Evolutionary conservation across 1,284 basidiomycete species (phyloP).

Genomic region (Porphyrellus sp.): DNA sequence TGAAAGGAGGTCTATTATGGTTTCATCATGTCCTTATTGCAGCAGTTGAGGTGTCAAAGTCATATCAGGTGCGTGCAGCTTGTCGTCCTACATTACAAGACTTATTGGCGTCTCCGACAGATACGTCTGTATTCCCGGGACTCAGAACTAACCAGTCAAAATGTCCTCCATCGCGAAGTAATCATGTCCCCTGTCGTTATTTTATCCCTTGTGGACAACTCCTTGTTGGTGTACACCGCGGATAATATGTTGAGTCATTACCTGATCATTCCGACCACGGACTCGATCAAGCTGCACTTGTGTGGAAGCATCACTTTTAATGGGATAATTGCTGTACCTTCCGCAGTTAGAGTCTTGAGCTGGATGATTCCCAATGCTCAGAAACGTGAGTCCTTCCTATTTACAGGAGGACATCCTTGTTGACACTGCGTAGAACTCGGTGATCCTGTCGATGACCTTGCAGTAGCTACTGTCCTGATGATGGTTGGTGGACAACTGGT

Average conservation of each 20-base stretch:
- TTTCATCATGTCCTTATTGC: constrained; percentile 95
- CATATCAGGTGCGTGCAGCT: constrained; percentile 62
- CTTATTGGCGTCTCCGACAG: constrained; percentile 31
- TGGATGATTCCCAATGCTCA: constrained; percentile 96
- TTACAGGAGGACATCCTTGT: constrained; percentile 2
- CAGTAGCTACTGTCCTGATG: constrained; percentile 94
- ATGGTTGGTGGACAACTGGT: constrained; percentile 93
- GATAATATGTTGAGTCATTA: constrained; percentile 96
- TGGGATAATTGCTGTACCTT: constrained; percentile 86
- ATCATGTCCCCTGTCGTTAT: constrained; percentile 78
- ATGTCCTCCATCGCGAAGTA: constrained; percentile 82
- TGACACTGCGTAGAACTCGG: constrained; percentile 66
- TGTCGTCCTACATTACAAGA: not conserved
- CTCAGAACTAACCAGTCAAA: constrained; percentile 82
- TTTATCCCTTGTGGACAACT: constrained; percentile 91
- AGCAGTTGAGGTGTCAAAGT: constrained; percentile 79
- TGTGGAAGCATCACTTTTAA: constrained; percentile 96
- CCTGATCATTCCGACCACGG: constrained; percentile 81
- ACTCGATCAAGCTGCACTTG: constrained; percentile 81
- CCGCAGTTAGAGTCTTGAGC: constrained; percentile 85
- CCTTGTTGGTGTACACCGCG: constrained; percentile 93
- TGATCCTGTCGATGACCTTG: constrained; percentile 90
- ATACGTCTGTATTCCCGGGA: constrained; percentile 96
- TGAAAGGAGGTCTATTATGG: constrained; percentile 93
- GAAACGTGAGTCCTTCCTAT: constrained; percentile 62